These are phyloP conservation scores for Candida nanaspora DNA, from an alignment of 805 yeast species.

Conservation along the genomic window DNA sequence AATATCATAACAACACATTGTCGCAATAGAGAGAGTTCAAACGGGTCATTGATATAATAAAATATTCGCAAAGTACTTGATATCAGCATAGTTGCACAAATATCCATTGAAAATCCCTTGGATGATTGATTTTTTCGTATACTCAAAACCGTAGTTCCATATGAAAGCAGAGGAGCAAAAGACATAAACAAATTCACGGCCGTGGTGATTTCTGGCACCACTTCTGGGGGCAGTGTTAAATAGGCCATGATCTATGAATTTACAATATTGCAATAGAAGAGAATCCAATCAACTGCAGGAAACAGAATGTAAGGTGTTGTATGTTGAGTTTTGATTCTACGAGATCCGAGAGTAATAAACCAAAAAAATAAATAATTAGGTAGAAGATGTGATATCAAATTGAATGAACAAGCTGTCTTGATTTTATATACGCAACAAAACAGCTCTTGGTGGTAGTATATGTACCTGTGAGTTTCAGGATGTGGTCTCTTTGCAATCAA, in stretches of 20 bases:
- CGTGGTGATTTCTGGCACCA: not conserved
- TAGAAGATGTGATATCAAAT: too few relatives aligned
- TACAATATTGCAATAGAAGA: too few relatives aligned
- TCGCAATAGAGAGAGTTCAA: constrained; percentile 68
- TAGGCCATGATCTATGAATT: not conserved
- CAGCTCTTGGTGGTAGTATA: too few relatives aligned
- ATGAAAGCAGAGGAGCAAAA: constrained; percentile 79
- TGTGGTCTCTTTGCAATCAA: too few relatives aligned
- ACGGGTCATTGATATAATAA: constrained; percentile 74
- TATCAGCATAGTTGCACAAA: constrained; percentile 84
- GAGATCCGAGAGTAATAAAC: too few relatives aligned
- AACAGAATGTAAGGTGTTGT: too few relatives aligned
- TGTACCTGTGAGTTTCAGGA: too few relatives aligned
- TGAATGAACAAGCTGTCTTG: too few relatives aligned
- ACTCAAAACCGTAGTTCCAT: constrained; percentile 73
- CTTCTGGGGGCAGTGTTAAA: not conserved
- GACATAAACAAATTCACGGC: constrained; percentile 37
- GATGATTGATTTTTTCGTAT: constrained; percentile 60
- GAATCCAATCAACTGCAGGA: too few relatives aligned
- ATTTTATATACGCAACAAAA: too few relatives aligned
- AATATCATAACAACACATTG: constrained; percentile 83
- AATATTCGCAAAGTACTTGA: constrained; percentile 67
- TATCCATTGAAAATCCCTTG: constrained; percentile 82
- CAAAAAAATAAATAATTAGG: too few relatives aligned
- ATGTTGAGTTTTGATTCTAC: too few relatives aligned